Percentiles rank a stretch among this genome's conserved stretches.
phyloP scores from a whole-genome alignment of 208 protist genomes.

The Trypanosoma cruzi region DNA sequence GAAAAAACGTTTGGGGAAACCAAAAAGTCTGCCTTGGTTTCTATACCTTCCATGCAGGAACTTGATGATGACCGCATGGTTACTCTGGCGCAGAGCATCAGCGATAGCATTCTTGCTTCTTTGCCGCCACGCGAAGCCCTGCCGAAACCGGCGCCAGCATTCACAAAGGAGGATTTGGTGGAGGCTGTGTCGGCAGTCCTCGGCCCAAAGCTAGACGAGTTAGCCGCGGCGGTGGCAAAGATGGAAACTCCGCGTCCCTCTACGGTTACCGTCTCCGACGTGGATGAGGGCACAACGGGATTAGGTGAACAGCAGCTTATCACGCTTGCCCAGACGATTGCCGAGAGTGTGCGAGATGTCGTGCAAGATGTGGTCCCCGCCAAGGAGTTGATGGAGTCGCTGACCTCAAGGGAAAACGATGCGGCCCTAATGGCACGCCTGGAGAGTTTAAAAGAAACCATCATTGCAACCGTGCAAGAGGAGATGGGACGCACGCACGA shows the following conservation, averaged over 20 bases:
- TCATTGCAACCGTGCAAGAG: constrained; percentile 45
- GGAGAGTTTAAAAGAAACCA: constrained; percentile 37
- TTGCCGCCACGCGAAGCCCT: constrained; percentile 32
- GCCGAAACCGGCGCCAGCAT: constrained; percentile 1
- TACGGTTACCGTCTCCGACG: not conserved
- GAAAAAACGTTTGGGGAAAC: constrained; percentile 14
- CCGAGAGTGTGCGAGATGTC: constrained; percentile 21
- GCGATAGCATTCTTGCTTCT: constrained; percentile 58
- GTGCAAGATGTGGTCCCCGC: constrained; percentile 6
- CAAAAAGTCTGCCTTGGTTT: constrained; percentile 16
- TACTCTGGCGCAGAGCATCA: constrained; percentile 64
- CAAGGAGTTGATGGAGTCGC: not conserved
- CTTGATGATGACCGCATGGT: constrained; percentile 48
- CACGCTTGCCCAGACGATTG: constrained; percentile 24
- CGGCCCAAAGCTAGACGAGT: constrained; percentile 34
- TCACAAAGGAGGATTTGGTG: constrained; percentile 34
- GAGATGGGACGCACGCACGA: constrained; percentile 65
- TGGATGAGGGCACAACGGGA: not conserved
- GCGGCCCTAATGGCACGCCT: constrained; percentile 8
- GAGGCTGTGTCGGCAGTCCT: constrained; percentile 59
- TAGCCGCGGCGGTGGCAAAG: constrained; percentile 8
- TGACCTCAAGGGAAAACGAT: not conserved
- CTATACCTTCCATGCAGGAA: constrained; percentile 20
- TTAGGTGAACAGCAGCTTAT: constrained; percentile 22
- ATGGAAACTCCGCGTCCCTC: not conserved